Evolutionary conservation across 192 early-diverging fungal genomes (phyloP), one percentile per base, ranked within the genome.

Genomic region (Coemansia sp.): DNA sequence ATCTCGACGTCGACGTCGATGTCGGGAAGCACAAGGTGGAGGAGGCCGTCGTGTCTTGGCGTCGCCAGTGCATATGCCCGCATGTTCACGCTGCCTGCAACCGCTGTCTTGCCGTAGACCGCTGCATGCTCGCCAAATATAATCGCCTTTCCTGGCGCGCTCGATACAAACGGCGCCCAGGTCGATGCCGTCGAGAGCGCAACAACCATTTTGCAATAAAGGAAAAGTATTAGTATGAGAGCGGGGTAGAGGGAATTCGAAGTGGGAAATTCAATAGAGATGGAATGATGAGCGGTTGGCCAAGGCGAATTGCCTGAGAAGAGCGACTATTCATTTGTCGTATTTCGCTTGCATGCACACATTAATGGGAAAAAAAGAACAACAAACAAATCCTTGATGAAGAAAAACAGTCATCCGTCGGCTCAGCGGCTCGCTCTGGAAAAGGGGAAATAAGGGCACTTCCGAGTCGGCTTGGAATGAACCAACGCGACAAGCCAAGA

Each of bases 51-150:
- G 20, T 63, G 55, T 30, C 82, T 75, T 6, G 78, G 78, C 29
- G 86, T 79, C 6, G 91, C 62, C 23, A 85, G 78, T 0, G 84
- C 68, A 55, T 92, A 95, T 0, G 90, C 84, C 11, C 90, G 86
- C 60, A 96, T 85, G 16, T 85, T 87, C 13, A 96, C 64, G 28
- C 88, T 89, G 24, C 89, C 89, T 16, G 94, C 94, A 0, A 95
- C 82, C 3, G 94, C 94, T 0, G 89, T 68, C 83, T 93, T 92
- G 61, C 88, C 86, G 60, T 99, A 93, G 35, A 99, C 97, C 2
- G 96, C 97, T 3, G 94, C 92, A 56, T 99, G 97, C 71, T 99
- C 97, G 54, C 97, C 97, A 86, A 99, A 98, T 45, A 98, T 70
- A 61, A 99, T 99, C 65, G 93, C 88, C 66, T 99, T 99, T 58